Evolutionary conservation across 116 monocot genomes (phyloP).

Genomic region (Iris pallida): DNA sequence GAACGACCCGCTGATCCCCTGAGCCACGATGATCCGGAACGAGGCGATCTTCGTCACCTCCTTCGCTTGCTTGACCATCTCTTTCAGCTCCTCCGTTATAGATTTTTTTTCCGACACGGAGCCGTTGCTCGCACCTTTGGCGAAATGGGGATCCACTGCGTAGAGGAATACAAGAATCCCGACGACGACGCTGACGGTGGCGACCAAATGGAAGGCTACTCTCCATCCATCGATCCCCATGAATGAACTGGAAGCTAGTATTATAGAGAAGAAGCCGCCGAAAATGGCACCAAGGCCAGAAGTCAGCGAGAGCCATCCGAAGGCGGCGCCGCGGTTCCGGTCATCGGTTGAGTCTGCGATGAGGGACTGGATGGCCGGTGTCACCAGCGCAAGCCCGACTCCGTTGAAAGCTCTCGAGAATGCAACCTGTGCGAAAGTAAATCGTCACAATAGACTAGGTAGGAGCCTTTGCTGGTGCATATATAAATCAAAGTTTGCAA

Average conservation of each 20-base stretch:
- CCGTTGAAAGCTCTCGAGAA: slow-evolving; percentile 82
- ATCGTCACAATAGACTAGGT: too few species aligned
- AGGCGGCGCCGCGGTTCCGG: slow-evolving; percentile 68
- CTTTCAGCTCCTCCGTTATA: slow-evolving; percentile 26
- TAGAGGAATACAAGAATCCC: slow-evolving; percentile 41
- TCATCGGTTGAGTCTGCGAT: slow-evolving; percentile 87
- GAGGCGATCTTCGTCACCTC: slow-evolving; percentile 69
- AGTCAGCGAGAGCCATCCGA: slow-evolving; percentile 83
- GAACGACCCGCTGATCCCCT: slow-evolving; percentile 60
- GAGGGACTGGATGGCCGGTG: slow-evolving; percentile 77
- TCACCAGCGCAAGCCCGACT: slow-evolving; percentile 72
- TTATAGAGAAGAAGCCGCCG: slow-evolving; percentile 59
- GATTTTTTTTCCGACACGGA: slow-evolving; percentile 19
- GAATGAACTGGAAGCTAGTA: slow-evolving; percentile 63
- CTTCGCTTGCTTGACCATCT: slow-evolving; percentile 62
- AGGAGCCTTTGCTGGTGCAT: too few species aligned
- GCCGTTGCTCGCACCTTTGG: neutral
- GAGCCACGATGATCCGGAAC: slow-evolving; percentile 92
- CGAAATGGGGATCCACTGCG: slow-evolving; percentile 57
- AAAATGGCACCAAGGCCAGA: slow-evolving; percentile 60
- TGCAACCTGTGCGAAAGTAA: slow-evolving; percentile 44
- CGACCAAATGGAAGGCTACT: slow-evolving; percentile 76
- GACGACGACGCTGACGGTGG: slow-evolving; percentile 55
- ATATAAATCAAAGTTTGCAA: too few species aligned
- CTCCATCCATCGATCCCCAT: slow-evolving; percentile 89